These are phyloP conservation scores for Beauveria medogensis DNA, from an alignment of 2,329 filamentous ascomycete genomes.

Conservation along the genomic window DNA sequence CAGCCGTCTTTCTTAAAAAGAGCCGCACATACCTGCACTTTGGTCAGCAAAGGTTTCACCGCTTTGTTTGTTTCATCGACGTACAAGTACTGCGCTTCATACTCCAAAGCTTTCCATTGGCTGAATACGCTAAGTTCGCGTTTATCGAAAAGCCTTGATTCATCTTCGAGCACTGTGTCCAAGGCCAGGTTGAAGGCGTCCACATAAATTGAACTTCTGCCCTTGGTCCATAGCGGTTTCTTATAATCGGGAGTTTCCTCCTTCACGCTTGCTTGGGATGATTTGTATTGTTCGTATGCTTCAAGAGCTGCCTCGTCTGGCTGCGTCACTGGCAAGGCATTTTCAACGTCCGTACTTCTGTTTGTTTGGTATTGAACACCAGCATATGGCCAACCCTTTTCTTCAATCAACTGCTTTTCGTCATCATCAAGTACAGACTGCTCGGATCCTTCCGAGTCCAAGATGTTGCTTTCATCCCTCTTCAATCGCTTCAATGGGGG, in stretches of 20 bases:
- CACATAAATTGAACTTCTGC: constrained; percentile 86
- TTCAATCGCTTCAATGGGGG: constrained; percentile 25
- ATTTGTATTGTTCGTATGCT: constrained; percentile 66
- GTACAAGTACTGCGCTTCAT: constrained; percentile 86
- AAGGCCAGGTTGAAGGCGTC: constrained; percentile 94
- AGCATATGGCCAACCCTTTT: constrained; percentile 14
- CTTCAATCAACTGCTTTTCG: constrained; percentile 18
- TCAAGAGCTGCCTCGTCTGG: constrained; percentile 65
- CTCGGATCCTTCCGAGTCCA: constrained; percentile 18
- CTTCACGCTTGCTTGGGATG: constrained; percentile 38
- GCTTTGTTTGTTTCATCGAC: constrained; percentile 20
- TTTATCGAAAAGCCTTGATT: constrained; percentile 77
- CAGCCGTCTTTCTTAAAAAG: constrained; percentile 83
- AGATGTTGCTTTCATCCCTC: constrained; percentile 17
- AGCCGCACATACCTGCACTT: constrained; percentile 71
- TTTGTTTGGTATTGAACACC: constrained; percentile 6
- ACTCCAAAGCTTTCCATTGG: constrained; percentile 64
- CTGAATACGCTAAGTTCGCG: constrained; percentile 70
- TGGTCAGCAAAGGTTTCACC: constrained; percentile 10
- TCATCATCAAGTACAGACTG: constrained; percentile 14
- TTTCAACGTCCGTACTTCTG: constrained; percentile 28
- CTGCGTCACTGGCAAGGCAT: constrained; percentile 58
- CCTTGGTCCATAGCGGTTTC: constrained; percentile 53
- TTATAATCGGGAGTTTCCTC: constrained; percentile 34
- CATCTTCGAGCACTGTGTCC: constrained; percentile 81